Evolutionary conservation across 2,329 filamentous ascomycete species (phyloP), one percentile per base, ranked within the genome.

Genomic region (Delphinella strobiligena): DNA sequence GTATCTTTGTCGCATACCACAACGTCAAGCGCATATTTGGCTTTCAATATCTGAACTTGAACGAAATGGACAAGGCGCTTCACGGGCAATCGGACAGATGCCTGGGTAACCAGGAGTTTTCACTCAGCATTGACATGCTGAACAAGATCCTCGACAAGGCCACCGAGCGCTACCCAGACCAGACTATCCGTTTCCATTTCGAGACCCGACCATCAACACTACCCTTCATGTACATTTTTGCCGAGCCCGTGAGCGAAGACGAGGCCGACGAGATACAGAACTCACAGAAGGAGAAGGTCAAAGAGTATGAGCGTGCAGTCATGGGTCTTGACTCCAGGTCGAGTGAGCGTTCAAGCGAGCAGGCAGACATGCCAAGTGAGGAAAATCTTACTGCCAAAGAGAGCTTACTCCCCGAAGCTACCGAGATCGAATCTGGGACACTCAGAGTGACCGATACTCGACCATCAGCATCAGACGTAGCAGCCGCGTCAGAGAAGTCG

Each of bases 1-100:
- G 91, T 39, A 95, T 96, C 36, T 98, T 96, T 54, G 83, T 96
- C 16, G 91, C 91, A 2, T 98, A 79, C 57, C 91, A 98, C 66
- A 98, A 98, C 57, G 84, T 87, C 2, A 73, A 88, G 60, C 82
- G 88, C 40, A 93, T 98, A 36, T 98, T 98, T 56, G 91, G 91
- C 4, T 98, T 98, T 60, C 91, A 98, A 60, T 98, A 98, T 56
- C 73, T 98, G 44, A 79, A 78, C 43, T 63, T 96, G 11, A 58
- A 74, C 3, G 91, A 98, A 54, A 87, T 98, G 81, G 91, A 98
- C 56, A 56, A 70, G n/a, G 74, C 85, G 1, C 61, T 98, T n/a
- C 93, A 98, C 55, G 87, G 86, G 16, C 80, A 85, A 37, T 52
- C 58, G 0, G 69, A 87, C 51, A 68, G 67, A 0, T 55, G 61